Conservation (phyloP, 257 asterid species). For the Nicotiana paniculata region DNA sequence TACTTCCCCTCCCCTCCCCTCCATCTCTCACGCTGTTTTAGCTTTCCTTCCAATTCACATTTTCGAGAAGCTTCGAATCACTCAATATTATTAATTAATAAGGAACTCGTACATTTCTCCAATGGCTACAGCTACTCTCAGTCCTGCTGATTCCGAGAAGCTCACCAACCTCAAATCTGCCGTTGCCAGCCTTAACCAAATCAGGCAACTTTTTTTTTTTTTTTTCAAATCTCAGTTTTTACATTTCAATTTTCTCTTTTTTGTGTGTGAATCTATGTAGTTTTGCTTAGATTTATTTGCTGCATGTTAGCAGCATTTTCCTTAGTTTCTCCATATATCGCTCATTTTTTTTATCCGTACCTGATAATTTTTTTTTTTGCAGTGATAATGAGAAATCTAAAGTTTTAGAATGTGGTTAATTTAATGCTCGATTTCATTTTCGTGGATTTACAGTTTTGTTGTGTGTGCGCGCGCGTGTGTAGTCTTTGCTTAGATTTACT, state of each 20-base stretch:
- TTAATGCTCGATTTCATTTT: not conserved
- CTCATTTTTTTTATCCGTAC: not conserved
- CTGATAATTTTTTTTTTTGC: too few species aligned
- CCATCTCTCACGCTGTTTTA: not conserved
- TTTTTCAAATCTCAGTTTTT: not conserved
- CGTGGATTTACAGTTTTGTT: too few species aligned
- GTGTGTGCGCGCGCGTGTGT: too few species aligned
- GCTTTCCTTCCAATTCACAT: not conserved
- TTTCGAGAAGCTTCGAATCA: too few species aligned
- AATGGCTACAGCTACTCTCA: constrained; percentile 43
- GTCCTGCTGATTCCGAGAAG: constrained; percentile 55
- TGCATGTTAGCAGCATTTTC: constrained; percentile 17
- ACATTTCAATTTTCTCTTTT: not conserved
- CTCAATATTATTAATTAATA: too few species aligned
- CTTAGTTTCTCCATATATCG: not conserved
- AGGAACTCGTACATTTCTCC: not conserved
- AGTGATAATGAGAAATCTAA: too few species aligned
- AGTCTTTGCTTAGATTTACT: not conserved
- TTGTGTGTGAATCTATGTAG: not conserved
- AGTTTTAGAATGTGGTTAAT: too few species aligned
- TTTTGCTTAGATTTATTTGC: not conserved
- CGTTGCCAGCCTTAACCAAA: constrained; percentile 54
- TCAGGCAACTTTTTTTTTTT: constrained; percentile 34
- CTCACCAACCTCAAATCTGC: constrained; percentile 59
- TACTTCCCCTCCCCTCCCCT: not conserved